Evolutionary conservation across 805 yeast genomes (phyloP).

Genomic region (Teunomyces tritomae): DNA sequence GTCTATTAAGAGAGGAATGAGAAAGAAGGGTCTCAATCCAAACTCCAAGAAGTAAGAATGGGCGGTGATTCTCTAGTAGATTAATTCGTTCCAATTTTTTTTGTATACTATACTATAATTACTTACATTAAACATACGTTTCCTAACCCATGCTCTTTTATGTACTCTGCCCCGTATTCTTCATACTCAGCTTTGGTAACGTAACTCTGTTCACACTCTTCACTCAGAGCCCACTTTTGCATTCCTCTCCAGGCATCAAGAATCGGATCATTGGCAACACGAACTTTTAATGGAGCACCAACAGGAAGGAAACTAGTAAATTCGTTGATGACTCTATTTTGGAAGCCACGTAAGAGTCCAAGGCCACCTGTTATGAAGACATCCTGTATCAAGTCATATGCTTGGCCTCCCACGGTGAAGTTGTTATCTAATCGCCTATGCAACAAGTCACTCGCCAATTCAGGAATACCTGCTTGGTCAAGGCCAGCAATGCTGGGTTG

Average conservation of each 20-base stretch:
- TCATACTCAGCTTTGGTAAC: conserved; percentile 73
- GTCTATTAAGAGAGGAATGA: conserved; percentile 61
- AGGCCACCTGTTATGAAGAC: conserved; percentile 87
- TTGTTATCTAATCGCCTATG: conserved; percentile 57
- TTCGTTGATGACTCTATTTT: conserved; percentile 66
- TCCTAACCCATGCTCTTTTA: conserved; percentile 82
- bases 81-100: neutral
- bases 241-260: conserved; percentile 94
- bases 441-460: conserved; percentile 66
- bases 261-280: conserved; percentile 64
- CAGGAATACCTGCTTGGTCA: conserved; percentile 93
- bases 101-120: conserved; percentile 7
- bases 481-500: conserved; percentile 93
- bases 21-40: conserved; percentile 74
- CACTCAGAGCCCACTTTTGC: conserved; percentile 68
- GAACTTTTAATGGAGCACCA: conserved; percentile 57
- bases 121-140: conserved; percentile 41
- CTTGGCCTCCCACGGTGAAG: conserved; percentile 53
- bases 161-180: conserved; percentile 86
- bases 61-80: neutral
- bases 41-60: conserved; percentile 29
- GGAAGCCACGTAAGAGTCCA: conserved; percentile 61
- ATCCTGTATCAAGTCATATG: conserved; percentile 53
- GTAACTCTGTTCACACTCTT: conserved; percentile 44
- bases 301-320: conserved; percentile 69